A percentile compares a stretch with the other conserved stretches of the same genome.
Conservation (phyloP, 805 yeast species). For the Schwanniomyces vanrijiae region DNA sequence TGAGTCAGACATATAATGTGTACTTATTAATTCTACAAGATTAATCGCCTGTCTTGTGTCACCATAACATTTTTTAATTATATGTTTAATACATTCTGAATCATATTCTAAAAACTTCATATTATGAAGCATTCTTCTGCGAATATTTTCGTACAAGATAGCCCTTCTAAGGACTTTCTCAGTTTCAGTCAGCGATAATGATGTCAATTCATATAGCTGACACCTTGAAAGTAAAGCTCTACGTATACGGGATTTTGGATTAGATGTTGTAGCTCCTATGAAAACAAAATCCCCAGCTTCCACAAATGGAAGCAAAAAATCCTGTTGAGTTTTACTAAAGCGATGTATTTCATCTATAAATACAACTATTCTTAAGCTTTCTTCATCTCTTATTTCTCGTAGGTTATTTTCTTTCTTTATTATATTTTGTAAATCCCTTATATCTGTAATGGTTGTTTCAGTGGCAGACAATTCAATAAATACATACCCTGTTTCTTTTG, state of each 20-base stretch:
- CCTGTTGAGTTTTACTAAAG: constrained; percentile 85
- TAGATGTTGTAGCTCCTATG: constrained; percentile 96
- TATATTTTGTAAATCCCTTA: constrained; percentile 58
- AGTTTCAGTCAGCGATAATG: constrained; percentile 51
- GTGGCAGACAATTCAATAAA: constrained; percentile 88
- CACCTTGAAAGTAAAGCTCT: constrained; percentile 84
- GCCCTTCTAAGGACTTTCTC: constrained; percentile 57
- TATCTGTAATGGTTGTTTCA: constrained; percentile 61
- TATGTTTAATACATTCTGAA: constrained; percentile 10
- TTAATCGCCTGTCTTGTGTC: constrained; percentile 37
- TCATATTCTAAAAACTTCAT: constrained; percentile 14
- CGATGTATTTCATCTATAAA: constrained; percentile 94
- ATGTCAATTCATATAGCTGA: constrained; percentile 68
- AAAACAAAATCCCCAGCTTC: constrained; percentile 81
- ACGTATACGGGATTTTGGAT: constrained; percentile 79
- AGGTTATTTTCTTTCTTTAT: constrained; percentile 43
- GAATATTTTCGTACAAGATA: constrained; percentile 36
- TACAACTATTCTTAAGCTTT: constrained; percentile 41
- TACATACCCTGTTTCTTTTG: constrained; percentile 50
- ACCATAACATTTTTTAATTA: constrained; percentile 22
- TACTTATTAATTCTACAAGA: constrained; percentile 29
- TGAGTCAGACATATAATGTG: constrained; percentile 6
- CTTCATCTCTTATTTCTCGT: constrained; percentile 43
- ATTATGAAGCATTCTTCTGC: constrained; percentile 14
- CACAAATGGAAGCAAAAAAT: constrained; percentile 75